Base-by-base conservation (phyloP, 208 protist genomes). In the Novymonas esmeraldas region DNA sequence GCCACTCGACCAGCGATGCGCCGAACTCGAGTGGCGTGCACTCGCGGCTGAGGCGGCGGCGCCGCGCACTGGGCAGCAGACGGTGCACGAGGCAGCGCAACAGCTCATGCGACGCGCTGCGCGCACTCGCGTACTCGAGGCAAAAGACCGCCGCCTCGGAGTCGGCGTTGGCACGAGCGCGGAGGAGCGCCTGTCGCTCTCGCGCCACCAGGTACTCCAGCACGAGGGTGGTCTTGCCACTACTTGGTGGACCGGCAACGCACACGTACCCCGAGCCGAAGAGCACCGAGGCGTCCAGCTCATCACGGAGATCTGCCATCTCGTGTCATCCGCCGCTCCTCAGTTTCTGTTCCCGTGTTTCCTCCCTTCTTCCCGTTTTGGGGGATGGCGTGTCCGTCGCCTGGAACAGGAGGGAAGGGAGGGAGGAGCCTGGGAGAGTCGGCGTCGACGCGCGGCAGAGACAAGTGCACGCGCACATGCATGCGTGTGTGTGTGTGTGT, bases 261-360 rank as follows among this genome's bases (percentile, higher is more conserved):
- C 73, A 85, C 18, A 96, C 78, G 34, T 81, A 92, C 6, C 90
- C 90, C 6, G 90, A 94, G 20, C 90, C 90, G 51, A 85, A 87
- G 48, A 81, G 68, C 10, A 92, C 65, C 31, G 82, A 89, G 3
- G 88, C 82, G 49, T 96, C 84, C 6, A 96, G 58, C 55, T 90
- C 90, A 64, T 89, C 86, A 22, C 68, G 73, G 9, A 87, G 58
- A 48, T 82, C 75, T 1, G 16, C 66, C 62, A 70, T 70, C 13
- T 20, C 31, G 3, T 9, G 42, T 3, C 18, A 1, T 28, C 22
- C 31, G n/a, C n/a, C n/a, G n/a, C n/a, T n/a, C n/a, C n/a, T n/a
- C n/a, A n/a, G n/a, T n/a, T n/a, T n/a, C n/a, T n/a, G n/a, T n/a
- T n/a, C n/a, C n/a, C n/a, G n/a, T n/a, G n/a, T n/a, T n/a, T n/a